Conservation (phyloP, 129 eudicot species). For the Tanacetum coccineum region DNA sequence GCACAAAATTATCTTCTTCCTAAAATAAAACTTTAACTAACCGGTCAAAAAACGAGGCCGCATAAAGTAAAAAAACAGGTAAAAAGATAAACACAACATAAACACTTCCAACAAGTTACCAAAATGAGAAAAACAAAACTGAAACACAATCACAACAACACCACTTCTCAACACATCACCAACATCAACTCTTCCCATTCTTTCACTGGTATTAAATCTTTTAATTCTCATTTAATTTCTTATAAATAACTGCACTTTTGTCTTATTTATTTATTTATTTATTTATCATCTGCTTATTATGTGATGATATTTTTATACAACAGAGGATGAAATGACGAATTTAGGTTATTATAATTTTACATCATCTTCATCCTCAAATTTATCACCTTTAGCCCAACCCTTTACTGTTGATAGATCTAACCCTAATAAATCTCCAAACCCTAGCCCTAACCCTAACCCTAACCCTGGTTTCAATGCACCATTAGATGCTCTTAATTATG, state of each 20-base stretch:
- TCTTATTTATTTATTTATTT: neutral
- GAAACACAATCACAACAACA: neutral
- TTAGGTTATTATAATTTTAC: constrained; percentile 45
- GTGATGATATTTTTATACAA: neutral
- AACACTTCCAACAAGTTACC: neutral
- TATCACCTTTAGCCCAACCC: constrained; percentile 85
- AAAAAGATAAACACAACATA: neutral
- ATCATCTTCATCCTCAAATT: constrained; percentile 50
- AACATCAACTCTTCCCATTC: neutral
- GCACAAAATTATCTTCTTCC: too few species aligned
- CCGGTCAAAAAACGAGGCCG: neutral
- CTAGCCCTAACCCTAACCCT: constrained; percentile 30
- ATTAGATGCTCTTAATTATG: constrained; percentile 28
- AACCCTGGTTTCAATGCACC: constrained; percentile 33
- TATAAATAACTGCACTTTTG: neutral
- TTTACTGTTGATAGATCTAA: constrained; percentile 63
- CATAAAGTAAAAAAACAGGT: neutral
- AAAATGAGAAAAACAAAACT: neutral
- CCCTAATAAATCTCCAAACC: constrained; percentile 34
- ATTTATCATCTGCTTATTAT: neutral
- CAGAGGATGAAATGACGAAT: constrained; percentile 40
- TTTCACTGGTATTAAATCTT: neutral
- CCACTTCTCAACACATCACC: neutral
- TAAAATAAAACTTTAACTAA: neutral
- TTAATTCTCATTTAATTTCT: neutral